Percentiles rank a stretch among this genome's conserved stretches.
phyloP scores from a whole-genome alignment of 305 asterid genomes.

The Fraxinus sp. region DNA sequence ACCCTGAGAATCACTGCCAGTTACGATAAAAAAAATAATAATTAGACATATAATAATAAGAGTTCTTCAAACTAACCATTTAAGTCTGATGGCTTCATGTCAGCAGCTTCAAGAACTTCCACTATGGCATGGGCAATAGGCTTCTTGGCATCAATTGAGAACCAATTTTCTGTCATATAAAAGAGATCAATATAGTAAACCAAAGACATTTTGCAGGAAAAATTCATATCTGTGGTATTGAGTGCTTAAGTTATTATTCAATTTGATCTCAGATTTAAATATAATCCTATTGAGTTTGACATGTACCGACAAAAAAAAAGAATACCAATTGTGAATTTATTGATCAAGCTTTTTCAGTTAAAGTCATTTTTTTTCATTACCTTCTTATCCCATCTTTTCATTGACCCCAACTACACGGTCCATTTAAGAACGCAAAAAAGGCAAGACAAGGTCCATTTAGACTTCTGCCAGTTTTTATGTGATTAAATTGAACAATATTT shows the following conservation, averaged over 20 bases:
- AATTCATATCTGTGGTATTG: neutral
- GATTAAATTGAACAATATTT: neutral
- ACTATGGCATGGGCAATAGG: conserved; percentile 73
- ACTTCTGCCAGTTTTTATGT: neutral
- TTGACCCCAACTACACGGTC: neutral
- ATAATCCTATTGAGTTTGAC: neutral
- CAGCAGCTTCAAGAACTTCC: conserved; percentile 89
- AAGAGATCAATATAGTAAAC: neutral
- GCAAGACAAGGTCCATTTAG: neutral
- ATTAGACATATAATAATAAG: neutral
- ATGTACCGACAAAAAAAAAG: neutral
- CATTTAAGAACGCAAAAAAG: neutral
- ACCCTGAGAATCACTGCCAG: conserved; percentile 56
- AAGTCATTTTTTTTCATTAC: neutral
- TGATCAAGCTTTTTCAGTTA: neutral
- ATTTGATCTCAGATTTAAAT: neutral
- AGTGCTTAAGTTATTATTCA: neutral
- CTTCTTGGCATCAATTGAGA: conserved; percentile 76
- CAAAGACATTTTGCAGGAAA: neutral
- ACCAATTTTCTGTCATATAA: conserved; percentile 64
- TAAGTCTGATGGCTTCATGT: conserved; percentile 85
- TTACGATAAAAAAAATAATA: conserved; percentile 3
- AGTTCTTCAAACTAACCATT: conserved; percentile 56
- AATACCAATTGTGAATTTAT: neutral
- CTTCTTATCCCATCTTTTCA: neutral